Evolutionary conservation across 352 stramenopile genomes (phyloP).

Genomic region (Peronospora belbahrii): DNA sequence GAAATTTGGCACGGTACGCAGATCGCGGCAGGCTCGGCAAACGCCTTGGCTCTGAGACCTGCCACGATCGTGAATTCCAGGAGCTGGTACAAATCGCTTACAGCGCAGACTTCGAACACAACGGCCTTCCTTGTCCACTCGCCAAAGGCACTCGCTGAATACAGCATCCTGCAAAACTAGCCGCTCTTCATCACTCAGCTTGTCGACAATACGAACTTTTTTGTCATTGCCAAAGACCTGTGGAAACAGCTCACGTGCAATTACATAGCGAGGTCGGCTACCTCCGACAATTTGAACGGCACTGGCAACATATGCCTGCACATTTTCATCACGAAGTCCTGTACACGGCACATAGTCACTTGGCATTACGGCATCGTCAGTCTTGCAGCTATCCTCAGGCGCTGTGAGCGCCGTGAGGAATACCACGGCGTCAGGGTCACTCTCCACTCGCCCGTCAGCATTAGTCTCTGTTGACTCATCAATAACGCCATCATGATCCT

Average conservation of each 20-base stretch:
- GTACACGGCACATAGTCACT: slow-evolving; percentile 45
- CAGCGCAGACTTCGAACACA: slow-evolving; percentile 73
- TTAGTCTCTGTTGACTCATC: slow-evolving; percentile 6
- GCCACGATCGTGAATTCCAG: slow-evolving; percentile 11
- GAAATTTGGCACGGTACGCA: slow-evolving; percentile 67
- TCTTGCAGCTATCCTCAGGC: slow-evolving; percentile 1
- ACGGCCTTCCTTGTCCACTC: slow-evolving; percentile 62
- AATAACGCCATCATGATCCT: background rate
- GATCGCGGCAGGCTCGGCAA: slow-evolving; percentile 56
- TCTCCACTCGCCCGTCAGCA: slow-evolving; percentile 13
- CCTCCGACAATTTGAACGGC: slow-evolving; percentile 65
- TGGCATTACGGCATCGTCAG: slow-evolving; percentile 14
- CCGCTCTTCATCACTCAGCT: slow-evolving; percentile 42
- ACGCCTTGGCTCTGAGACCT: slow-evolving; percentile 29
- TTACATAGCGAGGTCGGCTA: slow-evolving; percentile 71
- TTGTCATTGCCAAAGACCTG: slow-evolving; percentile 43
- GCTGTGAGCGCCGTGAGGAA: slow-evolving; percentile 23
- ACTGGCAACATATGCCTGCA: slow-evolving; percentile 52
- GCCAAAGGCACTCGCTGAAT: slow-evolving; percentile 75
- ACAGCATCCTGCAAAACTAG: slow-evolving; percentile 61
- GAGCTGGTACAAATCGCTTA: slow-evolving; percentile 33
- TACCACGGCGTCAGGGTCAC: slow-evolving; percentile 17
- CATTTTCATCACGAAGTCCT: slow-evolving; percentile 55
- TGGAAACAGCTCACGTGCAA: slow-evolving; percentile 69
- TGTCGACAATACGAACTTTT: slow-evolving; percentile 60